Evolutionary conservation across 345 rosid species (phyloP), one percentile per base, ranked within the genome.

Genomic region (Moringa oleifera): DNA sequence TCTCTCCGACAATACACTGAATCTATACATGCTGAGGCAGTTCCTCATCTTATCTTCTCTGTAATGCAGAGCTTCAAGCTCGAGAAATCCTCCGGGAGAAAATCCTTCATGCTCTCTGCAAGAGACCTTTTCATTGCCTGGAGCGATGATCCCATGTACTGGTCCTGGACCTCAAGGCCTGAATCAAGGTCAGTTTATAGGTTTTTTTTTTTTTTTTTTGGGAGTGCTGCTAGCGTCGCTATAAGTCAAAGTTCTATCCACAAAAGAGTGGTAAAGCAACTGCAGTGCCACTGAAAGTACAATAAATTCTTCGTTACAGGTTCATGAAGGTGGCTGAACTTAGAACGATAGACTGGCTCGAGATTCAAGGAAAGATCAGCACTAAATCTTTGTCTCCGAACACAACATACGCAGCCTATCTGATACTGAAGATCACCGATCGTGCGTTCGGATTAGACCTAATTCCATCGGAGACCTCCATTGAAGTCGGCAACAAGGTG

Each of bases 91-190:
- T 69, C 81, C 1, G 95, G 92, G n/a, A 83, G 58, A 69, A 74
- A 69, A 24, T 80, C 79, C 0, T 87, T 72, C 51, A 19, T 74
- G 22, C 53, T 91, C 41, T 89, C 96, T 6, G 86, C 98, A 23
- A 87, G 87, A 69, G 85, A 81, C 61, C 82, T 89, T 62, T 68
- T 78, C 0, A 89, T 91, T 54, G 65, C 81, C 1, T 67, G 79
- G 78, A 75, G 86, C 57, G 46, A 71, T 61, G 74, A 81, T 56
- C 71, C 86, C 13, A 58, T 70, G 51, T 53, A 70, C 51, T 91
- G 96, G 96, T 21, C 55, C 19, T 91, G 95, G 96, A 58, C 50
- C 16, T 71, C 82, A 10, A 58, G 46, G 12, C 59, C 84, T 33
- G 64, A 78, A 64, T 89, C 96, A 31, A 85, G 89, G 95, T 85